phyloP scores from a whole-genome alignment of 2,329 filamentous ascomycete genomes.

The Alternaria ethzedia region DNA sequence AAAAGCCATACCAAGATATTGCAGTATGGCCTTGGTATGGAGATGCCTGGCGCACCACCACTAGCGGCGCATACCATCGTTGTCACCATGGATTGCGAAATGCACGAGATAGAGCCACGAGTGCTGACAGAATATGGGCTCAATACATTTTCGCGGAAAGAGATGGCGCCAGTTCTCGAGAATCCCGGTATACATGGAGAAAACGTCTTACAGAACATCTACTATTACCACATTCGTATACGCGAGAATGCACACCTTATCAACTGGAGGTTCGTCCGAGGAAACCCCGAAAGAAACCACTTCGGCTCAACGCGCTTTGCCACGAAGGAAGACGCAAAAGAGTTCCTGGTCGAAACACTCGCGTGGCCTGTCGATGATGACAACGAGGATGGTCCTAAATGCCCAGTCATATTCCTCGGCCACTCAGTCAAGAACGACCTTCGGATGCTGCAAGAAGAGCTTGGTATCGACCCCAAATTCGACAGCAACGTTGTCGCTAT shows the following conservation, averaged over 20 bases:
- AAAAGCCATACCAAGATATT: not conserved
- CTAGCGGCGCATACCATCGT: not conserved
- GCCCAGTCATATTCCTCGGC: constrained; percentile 2
- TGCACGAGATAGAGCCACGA: not conserved
- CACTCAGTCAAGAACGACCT: constrained; percentile 4
- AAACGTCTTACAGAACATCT: not conserved
- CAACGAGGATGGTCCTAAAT: not conserved
- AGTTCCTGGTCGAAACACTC: not conserved
- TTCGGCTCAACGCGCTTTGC: constrained; percentile 9
- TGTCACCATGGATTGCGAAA: not conserved
- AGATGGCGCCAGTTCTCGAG: not conserved
- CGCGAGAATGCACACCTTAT: not conserved
- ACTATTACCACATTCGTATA: not conserved
- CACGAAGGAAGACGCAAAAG: not conserved
- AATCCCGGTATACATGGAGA: not conserved
- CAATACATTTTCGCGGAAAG: not conserved
- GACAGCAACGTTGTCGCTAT: not conserved
- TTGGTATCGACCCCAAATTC: not conserved
- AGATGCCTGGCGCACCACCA: not conserved
- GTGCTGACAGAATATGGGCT: not conserved
- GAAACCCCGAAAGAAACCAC: constrained; percentile 9
- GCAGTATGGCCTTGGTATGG: not conserved
- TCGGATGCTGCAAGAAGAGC: not conserved
- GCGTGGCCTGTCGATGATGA: not conserved
- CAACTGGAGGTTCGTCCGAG: not conserved